Evolutionary conservation across 306 rosid species (phyloP), one percentile per base, ranked within the genome.

Genomic region (Albizia julibrissin): DNA sequence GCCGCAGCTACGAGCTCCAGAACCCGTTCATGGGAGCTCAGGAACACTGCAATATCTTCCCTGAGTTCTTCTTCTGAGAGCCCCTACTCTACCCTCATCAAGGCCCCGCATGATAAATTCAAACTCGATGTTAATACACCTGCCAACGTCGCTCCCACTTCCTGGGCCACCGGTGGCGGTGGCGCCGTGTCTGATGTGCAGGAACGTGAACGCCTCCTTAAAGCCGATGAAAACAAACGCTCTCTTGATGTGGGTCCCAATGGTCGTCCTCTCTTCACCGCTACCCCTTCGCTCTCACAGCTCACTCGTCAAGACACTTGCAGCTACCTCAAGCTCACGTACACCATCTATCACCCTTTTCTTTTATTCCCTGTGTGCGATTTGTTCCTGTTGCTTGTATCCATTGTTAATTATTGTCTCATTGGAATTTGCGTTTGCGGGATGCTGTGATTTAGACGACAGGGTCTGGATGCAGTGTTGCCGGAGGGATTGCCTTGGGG

Each of bases 401-500:
- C 79, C 56, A 46, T 71, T 47, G 24, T 39, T 72, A 69, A 73
- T 22, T 34, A 18, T 9, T 66, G 31, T 33, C 71, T 40, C 13
- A 0, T 75, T 81, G 59, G 69, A 37, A 37, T 69, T 61, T 69
- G 80, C 56, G 0, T 49, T 21, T 71, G 67, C 62, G 70, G 70
- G 65, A 58, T 21, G 43, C 22, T 52, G 71, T 64, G 64, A 16
- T 80, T 69, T 78, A 94, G 98, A 64, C 86, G 76, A 84, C 90
- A 92, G 79, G 86, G 68, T 14, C 40, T 95, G 89, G 88, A 92
- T 58, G 76, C 76, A 33, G 87, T 77, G 70, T 85, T 95, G 69
- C 98, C 97, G 6, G 99, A 95, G 86, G 98, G 96, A 59, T 64
- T 95, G 85, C 97, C 99, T 2, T 3, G n/a, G 71, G 98, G 96